Conservation (phyloP, 169 alveolate genomes). For the Toxoplasma gondii region DNA sequence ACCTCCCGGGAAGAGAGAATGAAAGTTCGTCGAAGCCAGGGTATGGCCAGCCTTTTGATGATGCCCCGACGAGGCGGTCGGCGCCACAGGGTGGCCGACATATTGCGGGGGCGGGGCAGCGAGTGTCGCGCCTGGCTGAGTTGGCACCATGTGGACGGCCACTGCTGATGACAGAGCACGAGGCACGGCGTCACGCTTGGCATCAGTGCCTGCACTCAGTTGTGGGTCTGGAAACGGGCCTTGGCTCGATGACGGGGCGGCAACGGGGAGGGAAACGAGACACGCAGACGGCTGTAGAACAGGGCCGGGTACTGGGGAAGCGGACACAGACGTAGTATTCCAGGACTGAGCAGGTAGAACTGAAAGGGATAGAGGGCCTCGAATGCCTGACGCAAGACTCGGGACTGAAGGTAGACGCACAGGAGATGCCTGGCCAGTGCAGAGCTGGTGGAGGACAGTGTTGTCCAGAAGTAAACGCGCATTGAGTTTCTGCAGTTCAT, state of each 20-base stretch:
- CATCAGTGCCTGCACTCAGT: neutral
- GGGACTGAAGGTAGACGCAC: neutral
- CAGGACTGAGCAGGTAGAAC: neutral
- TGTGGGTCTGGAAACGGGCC: neutral
- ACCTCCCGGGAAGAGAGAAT: neutral
- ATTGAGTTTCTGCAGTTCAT: slow-evolving; percentile 20
- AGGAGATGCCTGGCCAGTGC: neutral
- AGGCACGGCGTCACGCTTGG: neutral
- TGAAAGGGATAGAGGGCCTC: neutral
- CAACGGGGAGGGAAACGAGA: neutral
- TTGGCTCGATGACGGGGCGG: neutral
- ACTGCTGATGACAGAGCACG: too few species aligned
- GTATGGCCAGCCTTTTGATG: neutral
- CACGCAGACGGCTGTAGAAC: neutral
- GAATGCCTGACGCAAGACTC: neutral
- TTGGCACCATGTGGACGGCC: too few species aligned
- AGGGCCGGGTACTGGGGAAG: neutral
- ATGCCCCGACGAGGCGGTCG: neutral
- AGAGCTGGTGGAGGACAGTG: neutral
- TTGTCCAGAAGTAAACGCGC: neutral
- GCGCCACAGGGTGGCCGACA: neutral
- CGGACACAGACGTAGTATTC: neutral
- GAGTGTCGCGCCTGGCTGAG: too few species aligned
- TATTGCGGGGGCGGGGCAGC: too few species aligned
- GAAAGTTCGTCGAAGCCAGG: neutral